A percentile compares a stretch with the other conserved stretches of the same genome.
Conservation (phyloP, 805 yeast species). For the Suhomyces pyralidae region DNA sequence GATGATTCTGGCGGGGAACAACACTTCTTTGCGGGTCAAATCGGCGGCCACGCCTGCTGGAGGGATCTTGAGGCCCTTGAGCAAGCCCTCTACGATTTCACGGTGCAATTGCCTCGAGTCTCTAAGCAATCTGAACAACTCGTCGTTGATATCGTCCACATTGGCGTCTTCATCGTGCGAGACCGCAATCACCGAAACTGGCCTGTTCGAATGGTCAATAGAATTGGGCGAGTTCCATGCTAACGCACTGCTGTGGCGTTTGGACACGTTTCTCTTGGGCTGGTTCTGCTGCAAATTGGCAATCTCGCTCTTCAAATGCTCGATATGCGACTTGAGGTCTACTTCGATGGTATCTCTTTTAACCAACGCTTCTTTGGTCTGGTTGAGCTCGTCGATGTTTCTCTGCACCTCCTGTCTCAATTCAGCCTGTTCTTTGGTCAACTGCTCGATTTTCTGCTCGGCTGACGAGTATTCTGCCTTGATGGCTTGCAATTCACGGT, state of each 20-base stretch:
- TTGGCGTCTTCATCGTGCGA: constrained; percentile 51
- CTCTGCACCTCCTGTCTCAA: constrained; percentile 61
- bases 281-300: constrained; percentile 41
- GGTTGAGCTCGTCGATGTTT: constrained; percentile 59
- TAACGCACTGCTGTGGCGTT: constrained; percentile 40
- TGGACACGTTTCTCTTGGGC: constrained; percentile 30
- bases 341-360: constrained; percentile 63
- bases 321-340: constrained; percentile 62
- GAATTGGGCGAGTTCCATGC: constrained; percentile 32
- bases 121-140: constrained; percentile 65
- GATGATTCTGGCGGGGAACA: constrained; percentile 94
- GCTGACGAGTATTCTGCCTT: constrained; percentile 58
- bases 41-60: constrained; percentile 81
- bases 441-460: constrained; percentile 54
- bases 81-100: constrained; percentile 82
- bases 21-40: constrained; percentile 81
- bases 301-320: constrained; percentile 51
- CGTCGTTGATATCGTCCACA: constrained; percentile 70
- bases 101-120: constrained; percentile 70
- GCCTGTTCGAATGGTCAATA: constrained; percentile 49
- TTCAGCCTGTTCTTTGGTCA: constrained; percentile 58
- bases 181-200: constrained; percentile 61
- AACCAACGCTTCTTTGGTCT: constrained; percentile 55
- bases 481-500: constrained; percentile 53
- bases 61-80: constrained; percentile 83